phyloP scores from a whole-genome alignment of 2,329 filamentous ascomycete species.

The Cytospora piceae region DNA sequence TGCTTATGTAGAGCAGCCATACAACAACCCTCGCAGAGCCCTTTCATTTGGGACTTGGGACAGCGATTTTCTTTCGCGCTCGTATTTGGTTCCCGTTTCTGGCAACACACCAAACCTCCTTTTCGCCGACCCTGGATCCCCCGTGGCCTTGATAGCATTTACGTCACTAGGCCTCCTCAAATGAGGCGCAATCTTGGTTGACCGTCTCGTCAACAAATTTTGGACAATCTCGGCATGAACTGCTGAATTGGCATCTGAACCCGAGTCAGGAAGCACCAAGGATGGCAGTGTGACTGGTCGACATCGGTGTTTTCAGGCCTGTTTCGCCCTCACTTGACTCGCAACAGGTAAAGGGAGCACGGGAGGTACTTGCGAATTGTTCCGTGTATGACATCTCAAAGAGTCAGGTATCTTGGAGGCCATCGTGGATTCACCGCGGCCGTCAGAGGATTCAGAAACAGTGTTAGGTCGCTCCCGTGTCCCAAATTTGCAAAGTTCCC shows the following conservation, averaged over 20 bases:
- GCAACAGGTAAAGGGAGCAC: slow-evolving; percentile 1
- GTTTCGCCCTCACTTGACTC: slow-evolving; percentile 29
- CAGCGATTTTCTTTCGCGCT: not conserved
- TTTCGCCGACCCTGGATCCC: slow-evolving; percentile 20
- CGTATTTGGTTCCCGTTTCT: not conserved
- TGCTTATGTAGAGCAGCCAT: not conserved
- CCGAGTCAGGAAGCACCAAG: slow-evolving; percentile 26
- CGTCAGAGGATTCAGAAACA: slow-evolving; percentile 7
- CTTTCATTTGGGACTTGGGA: not conserved
- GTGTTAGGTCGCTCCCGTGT: slow-evolving; percentile 7
- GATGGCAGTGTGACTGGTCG: slow-evolving; percentile 15
- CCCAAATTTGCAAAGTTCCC: slow-evolving; percentile 14
- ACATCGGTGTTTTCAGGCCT: slow-evolving; percentile 26
- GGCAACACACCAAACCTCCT: slow-evolving; percentile 13
- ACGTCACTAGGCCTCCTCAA: slow-evolving; percentile 23
- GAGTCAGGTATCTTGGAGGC: slow-evolving; percentile 9
- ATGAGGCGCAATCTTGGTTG: slow-evolving; percentile 12
- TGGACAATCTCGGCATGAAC: slow-evolving; percentile 27
- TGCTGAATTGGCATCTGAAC: slow-evolving; percentile 17
- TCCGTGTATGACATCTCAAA: slow-evolving; percentile 6
- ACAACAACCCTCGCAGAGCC: not conserved
- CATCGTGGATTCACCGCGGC: slow-evolving; percentile 17
- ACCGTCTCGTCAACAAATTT: slow-evolving; percentile 15
- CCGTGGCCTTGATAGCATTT: slow-evolving; percentile 8
- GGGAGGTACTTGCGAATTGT: slow-evolving; percentile 5